Evolutionary conservation across 2,329 filamentous ascomycete genomes (phyloP), one percentile per base, ranked within the genome.

Genomic region (Pseudocercospora vitis): DNA sequence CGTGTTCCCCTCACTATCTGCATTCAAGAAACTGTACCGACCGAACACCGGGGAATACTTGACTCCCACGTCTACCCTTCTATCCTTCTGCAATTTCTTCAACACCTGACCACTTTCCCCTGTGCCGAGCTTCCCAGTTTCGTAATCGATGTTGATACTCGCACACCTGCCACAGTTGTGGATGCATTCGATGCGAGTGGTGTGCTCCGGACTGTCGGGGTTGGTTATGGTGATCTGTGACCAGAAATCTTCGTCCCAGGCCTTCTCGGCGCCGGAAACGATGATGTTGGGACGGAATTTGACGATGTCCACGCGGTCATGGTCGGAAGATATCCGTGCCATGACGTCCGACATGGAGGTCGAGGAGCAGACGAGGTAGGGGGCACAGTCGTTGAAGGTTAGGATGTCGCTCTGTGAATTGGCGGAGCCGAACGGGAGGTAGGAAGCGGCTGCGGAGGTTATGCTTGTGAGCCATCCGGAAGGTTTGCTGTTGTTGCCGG

Each of bases 331-430:
- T 0, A 77, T 63, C 4, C 72, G 65, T 6, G 61, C 54, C 28
- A 81, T 82, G 42, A 95, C 81, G 61, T 88, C 78, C 16, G 77
- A 71, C n/a, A 91, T 78, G 1, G 88, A 94, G 2, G 82, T 79
- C 56, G 84, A 78, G 0, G 85, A 88, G 4, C 86, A 79, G 19
- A 96, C 71, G 11, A 96, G 79, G 68, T 87, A 88, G 0, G 89
- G 86, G 1, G 88, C 88, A 58, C 82, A 81, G 70, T 94, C 89
- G 32, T 84, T 81, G 71, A 92, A 94, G 2, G 81, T 82, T 37
- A 92, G 47, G 40, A 54, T 31, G 14, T 54, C 8, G 49, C n/a
- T 64, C 56, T 21, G 65, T 47, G 48, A 29, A 31, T 26, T 29
- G 5, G 2, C 21, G 3, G 45, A 48, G 28, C 50, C 18, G 49